Base-by-base conservation (phyloP, 805 yeast species). In the Helenozyma rhizophorensis region DNA sequence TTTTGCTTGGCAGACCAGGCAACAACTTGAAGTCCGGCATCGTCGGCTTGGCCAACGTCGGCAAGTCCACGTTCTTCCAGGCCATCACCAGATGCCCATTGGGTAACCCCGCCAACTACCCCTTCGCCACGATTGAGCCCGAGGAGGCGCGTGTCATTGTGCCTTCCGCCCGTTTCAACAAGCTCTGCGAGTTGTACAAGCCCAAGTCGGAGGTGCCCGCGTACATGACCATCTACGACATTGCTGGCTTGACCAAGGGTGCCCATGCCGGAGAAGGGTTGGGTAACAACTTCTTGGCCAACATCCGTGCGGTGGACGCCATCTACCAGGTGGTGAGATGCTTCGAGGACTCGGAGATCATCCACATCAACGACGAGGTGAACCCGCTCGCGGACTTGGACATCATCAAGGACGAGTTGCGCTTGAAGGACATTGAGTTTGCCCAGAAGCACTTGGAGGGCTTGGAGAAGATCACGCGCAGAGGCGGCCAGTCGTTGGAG, bases 341-440 rank as follows among this genome's bases (percentile, higher is more conserved):
- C 26, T 46, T 93, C 55, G 96, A 88, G 57, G 98, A 93, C 63
- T 94, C 96, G 23, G 98, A 93, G 58, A 93, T 93, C 53, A 88
- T 89, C 51, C 98, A 93, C 67, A 84, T 93, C 53, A 96, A 88
- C 68, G 96, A 89, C 53, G 61, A 64, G 37, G 48, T 93, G 42
- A 80, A 93, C 65, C 98, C 98, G 44, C 80, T 77, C 32, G 85
- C 95, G 58, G 98, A 93, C 67, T 76, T 93, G 66, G 93, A 85
- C 47, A 90, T 93, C 58, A 86, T 93, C 58, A 73, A 75, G 48
- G 85, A 83, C 45, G 98, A 93, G 71, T 77, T 93, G 64, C 82
- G 96, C 68, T 74, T 90, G 59, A 93, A 93, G 70, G 98, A 93
- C 66, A 88, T 93, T 50, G 98, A 93, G 68, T 93, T 93, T 56